Evolutionary conservation across 2,329 filamentous ascomycete genomes (phyloP).

Genomic region (Blastomyces silverae): DNA sequence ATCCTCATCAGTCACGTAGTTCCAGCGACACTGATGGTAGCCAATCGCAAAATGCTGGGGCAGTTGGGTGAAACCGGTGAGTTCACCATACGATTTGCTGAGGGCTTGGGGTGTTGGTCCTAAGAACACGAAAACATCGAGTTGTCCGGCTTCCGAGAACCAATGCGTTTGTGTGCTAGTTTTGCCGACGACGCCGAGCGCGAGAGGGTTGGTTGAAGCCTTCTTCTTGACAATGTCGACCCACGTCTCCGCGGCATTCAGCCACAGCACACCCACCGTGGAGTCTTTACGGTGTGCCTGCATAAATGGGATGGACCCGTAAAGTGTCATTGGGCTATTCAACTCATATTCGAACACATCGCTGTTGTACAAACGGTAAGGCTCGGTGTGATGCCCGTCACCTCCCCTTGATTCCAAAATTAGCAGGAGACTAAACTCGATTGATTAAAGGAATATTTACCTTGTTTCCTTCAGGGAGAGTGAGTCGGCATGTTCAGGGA

Average conservation of each 20-base stretch:
- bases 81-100: slow-evolving; percentile 72
- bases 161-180: slow-evolving; percentile 86
- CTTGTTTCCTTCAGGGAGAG: slow-evolving; percentile 85
- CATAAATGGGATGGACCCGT: slow-evolving; percentile 96
- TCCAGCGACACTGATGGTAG: slow-evolving; percentile 98
- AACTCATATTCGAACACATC: slow-evolving; percentile 98
- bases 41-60: slow-evolving; percentile 87
- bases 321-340: slow-evolving; percentile 96
- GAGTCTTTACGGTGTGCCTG: slow-evolving; percentile 92
- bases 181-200: slow-evolving; percentile 61
- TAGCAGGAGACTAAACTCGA: slow-evolving; percentile 17
- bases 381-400: slow-evolving; percentile 75
- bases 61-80: slow-evolving; percentile 85
- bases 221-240: slow-evolving; percentile 84
- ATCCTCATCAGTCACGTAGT: slow-evolving; percentile 95
- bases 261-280: slow-evolving; percentile 93
- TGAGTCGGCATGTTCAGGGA: slow-evolving; percentile 85
- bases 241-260: slow-evolving; percentile 97
- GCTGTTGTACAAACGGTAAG: slow-evolving; percentile 90
- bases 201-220: slow-evolving; percentile 65
- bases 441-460: slow-evolving; percentile 29
- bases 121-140: slow-evolving; percentile 92
- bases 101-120: slow-evolving; percentile 80
- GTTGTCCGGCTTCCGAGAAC: slow-evolving; percentile 84
- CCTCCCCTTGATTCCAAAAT: slow-evolving; percentile 54